A percentile compares a stretch with the other conserved stretches of the same genome.
Evolutionary conservation across 2,329 filamentous ascomycete genomes (phyloP).

Genomic region (Didymellaceae sp.): DNA sequence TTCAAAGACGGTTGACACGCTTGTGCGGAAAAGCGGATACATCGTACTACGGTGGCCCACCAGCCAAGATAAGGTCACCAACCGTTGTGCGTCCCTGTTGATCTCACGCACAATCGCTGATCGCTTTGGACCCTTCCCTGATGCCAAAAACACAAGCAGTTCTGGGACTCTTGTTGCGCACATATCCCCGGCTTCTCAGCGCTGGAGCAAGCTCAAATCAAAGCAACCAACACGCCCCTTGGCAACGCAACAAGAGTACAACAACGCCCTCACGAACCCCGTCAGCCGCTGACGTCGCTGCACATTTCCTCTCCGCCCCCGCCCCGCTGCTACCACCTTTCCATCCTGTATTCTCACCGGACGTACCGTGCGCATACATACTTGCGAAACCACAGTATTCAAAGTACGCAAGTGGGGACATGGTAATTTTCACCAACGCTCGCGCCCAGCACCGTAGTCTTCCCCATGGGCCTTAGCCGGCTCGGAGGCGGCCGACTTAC

Average conservation of each 20-base stretch:
- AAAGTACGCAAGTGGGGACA: neutral
- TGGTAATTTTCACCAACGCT: constrained; percentile 3
- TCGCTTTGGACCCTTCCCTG: constrained; percentile 1
- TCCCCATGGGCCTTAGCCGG: constrained; percentile 8
- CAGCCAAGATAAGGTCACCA: constrained; percentile 12
- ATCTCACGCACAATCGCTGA: neutral
- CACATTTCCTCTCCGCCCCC: constrained; percentile 4
- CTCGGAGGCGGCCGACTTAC: constrained; percentile 14
- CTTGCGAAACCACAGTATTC: constrained; percentile 10
- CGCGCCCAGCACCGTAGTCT: neutral
- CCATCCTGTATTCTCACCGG: constrained; percentile 2
- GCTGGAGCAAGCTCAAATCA: too few species aligned
- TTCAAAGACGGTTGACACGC: constrained; percentile 15
- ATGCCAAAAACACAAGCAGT: neutral
- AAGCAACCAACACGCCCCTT: neutral
- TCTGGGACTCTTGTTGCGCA: neutral
- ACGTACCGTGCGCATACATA: neutral
- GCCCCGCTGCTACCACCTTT: constrained; percentile 5
- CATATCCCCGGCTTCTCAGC: neutral
- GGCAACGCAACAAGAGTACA: too few species aligned
- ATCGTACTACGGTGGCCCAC: constrained; percentile 6
- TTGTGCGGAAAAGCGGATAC: constrained; percentile 11
- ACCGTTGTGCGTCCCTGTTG: constrained; percentile 2
- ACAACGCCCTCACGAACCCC: neutral
- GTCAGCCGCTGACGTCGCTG: constrained; percentile 18